These are phyloP conservation scores for Gamarada debralockiae DNA, from an alignment of 495 filamentous ascomycete species.

Conservation along the genomic window DNA sequence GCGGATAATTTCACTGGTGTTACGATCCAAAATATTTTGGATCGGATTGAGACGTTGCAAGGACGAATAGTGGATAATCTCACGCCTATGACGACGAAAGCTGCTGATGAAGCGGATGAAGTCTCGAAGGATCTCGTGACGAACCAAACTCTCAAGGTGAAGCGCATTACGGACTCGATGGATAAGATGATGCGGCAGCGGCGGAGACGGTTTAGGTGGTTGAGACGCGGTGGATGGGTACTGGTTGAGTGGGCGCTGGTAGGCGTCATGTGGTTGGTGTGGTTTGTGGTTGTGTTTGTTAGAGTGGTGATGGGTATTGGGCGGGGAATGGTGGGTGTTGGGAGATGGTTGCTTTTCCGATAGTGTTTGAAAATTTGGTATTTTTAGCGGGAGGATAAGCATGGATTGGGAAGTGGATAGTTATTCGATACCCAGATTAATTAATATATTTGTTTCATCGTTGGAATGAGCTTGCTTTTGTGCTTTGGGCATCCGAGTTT, in stretches of 20 bases:
- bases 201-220: slow-evolving; percentile 67
- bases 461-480: too few species aligned
- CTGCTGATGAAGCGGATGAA: slow-evolving; percentile 72
- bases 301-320: slow-evolving; percentile 57
- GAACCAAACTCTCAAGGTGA: slow-evolving; percentile 69
- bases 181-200: slow-evolving; percentile 66
- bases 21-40: slow-evolving; percentile 40
- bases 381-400: not conserved
- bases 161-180: slow-evolving; percentile 72
- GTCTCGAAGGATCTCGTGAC: slow-evolving; percentile 70
- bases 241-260: slow-evolving; percentile 77
- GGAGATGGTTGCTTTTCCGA: slow-evolving; percentile 80
- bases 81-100: slow-evolving; percentile 57
- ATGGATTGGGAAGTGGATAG: too few species aligned
- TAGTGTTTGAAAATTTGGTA: slow-evolving; percentile 23
- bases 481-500: too few species aligned
- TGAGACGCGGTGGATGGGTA: slow-evolving; percentile 64
- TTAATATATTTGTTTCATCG: too few species aligned
- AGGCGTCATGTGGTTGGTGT: slow-evolving; percentile 79
- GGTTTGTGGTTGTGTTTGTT: slow-evolving; percentile 71
- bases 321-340: slow-evolving; percentile 49
- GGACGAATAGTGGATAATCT: slow-evolving; percentile 46
- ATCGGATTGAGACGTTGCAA: slow-evolving; percentile 46
- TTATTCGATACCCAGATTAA: too few species aligned
- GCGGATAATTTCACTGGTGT: slow-evolving; percentile 41